Conservation (phyloP, 805 yeast genomes). For the Candida takata region DNA sequence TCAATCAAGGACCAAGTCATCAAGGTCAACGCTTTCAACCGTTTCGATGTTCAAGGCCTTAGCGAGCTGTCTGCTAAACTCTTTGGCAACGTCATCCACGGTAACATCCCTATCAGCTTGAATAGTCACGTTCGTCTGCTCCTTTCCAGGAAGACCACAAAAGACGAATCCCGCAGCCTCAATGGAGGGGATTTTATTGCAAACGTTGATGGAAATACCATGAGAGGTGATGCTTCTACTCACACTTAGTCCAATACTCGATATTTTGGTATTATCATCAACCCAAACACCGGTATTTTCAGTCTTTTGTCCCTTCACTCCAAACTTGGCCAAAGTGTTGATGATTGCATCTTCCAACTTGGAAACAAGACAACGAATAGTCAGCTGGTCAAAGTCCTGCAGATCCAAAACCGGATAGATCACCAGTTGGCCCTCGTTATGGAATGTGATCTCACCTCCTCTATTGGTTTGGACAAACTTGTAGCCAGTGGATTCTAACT, state of each 20-base stretch:
- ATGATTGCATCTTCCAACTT: slow-evolving; percentile 55
- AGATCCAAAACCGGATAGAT: slow-evolving; percentile 76
- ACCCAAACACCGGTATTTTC: slow-evolving; percentile 90
- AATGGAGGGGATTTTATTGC: slow-evolving; percentile 65
- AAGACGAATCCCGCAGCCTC: slow-evolving; percentile 57
- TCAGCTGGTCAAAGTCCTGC: slow-evolving; percentile 45
- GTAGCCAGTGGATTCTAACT: slow-evolving; percentile 36
- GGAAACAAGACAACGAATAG: slow-evolving; percentile 60
- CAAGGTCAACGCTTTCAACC: slow-evolving; percentile 31
- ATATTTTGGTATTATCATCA: slow-evolving; percentile 51
- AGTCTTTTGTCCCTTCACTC: slow-evolving; percentile 40
- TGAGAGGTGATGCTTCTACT: slow-evolving; percentile 81
- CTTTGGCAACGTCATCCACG: slow-evolving; percentile 32
- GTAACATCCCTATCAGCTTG: slow-evolving; percentile 18
- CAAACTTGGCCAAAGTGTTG: slow-evolving; percentile 34
- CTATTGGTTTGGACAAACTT: slow-evolving; percentile 71
- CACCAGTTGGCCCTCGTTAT: slow-evolving; percentile 92
- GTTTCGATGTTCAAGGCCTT: slow-evolving; percentile 30
- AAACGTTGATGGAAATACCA: slow-evolving; percentile 78
- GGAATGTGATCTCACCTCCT: slow-evolving; percentile 96
- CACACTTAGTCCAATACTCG: slow-evolving; percentile 85
- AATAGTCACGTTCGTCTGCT: slow-evolving; percentile 46
- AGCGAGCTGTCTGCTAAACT: slow-evolving; percentile 40
- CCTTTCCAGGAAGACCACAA: slow-evolving; percentile 71
- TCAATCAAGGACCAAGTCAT: slow-evolving; percentile 23